Evolutionary conservation across 306 rosid species (phyloP), one percentile per base, ranked within the genome.

Genomic region (Quillaja saponaria): DNA sequence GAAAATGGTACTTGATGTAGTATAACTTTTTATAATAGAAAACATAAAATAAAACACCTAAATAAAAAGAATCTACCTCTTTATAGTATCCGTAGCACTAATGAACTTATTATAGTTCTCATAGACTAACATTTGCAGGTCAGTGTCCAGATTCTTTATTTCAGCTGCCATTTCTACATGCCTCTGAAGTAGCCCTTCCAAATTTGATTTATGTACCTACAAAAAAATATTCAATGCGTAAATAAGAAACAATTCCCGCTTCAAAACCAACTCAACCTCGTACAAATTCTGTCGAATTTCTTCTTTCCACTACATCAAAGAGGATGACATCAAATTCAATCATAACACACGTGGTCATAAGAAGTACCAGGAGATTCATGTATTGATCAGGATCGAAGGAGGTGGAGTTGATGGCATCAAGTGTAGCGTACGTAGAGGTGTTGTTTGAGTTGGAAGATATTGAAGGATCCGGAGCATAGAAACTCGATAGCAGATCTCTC

Each of bases 91-190:
- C 0, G 98, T 92, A 16, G 94, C 95, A 17, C 96, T 86, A 63
- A 92, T 80, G 72, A 92, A 88, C 79, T 88, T 92, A 74, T 86
- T 92, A 72, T 88, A 92, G 71, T 92, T 84, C 80, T 92, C 98
- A 52, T 86, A 92, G 3, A 92, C 96, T 15, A 92, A 60, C 96
- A 88, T 92, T 78, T 92, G 98, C 68, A 92, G 70, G 70, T 88
- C 98, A 10, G 96, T 92, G 66, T 92, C 98, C 2, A 92, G 95
- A 83, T 92, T 92, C 94, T 92, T 92, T n/a, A 88, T 89, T 73
- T 92, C 98, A 14, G 98, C 96, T 1, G 98, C 95, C 88, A 89
- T 76, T 61, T 82, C 86, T 42, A 88, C 90, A 56, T 92, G 96
- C 42, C 76, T 79, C 58, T 86, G 90, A 42, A 92, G 85, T 34